These are phyloP conservation scores for Umbilicus rupestris DNA, from an alignment of 164 flowering plant genomes.

Conservation along the genomic window DNA sequence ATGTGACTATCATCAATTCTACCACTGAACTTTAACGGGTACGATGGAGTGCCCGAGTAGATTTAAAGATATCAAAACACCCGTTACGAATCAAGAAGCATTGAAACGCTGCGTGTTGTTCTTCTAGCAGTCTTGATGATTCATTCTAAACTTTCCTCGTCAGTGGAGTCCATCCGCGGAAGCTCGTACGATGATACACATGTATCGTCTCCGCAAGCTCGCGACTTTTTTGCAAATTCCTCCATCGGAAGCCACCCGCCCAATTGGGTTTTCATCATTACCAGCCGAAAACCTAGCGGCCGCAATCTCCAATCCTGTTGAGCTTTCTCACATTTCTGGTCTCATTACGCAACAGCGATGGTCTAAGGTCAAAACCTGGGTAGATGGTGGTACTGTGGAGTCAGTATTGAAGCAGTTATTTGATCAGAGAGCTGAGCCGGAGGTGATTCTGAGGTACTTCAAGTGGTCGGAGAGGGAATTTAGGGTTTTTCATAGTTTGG, in stretches of 20 bases:
- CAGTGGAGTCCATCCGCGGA: no score
- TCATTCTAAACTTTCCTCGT: no score
- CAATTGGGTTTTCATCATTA: background rate
- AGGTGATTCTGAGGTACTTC: conserved; percentile 26
- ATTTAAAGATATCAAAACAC: no score
- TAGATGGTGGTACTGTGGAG: conserved; percentile 17
- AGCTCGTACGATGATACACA: background rate
- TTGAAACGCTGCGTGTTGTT: no score
- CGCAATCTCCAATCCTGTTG: conserved; percentile 1
- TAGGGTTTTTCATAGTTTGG: conserved; percentile 23
- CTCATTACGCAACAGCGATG: conserved; percentile 38
- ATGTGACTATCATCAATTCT: no score
- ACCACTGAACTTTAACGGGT: no score
- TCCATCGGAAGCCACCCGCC: background rate
- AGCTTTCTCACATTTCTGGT: conserved; percentile 15
- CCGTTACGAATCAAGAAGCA: no score
- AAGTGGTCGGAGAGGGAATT: conserved; percentile 36
- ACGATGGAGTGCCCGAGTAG: no score
- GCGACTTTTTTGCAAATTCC: background rate
- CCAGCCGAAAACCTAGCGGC: background rate
- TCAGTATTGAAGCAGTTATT: conserved; percentile 28
- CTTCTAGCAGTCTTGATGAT: no score
- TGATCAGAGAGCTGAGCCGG: conserved; percentile 19
- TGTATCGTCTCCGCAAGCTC: background rate
- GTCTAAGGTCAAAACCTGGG: conserved; percentile 29